A percentile compares a stretch with the other conserved stretches of the same genome.
Conservation (phyloP, 345 rosid species). For the Citrus glauca region DNA sequence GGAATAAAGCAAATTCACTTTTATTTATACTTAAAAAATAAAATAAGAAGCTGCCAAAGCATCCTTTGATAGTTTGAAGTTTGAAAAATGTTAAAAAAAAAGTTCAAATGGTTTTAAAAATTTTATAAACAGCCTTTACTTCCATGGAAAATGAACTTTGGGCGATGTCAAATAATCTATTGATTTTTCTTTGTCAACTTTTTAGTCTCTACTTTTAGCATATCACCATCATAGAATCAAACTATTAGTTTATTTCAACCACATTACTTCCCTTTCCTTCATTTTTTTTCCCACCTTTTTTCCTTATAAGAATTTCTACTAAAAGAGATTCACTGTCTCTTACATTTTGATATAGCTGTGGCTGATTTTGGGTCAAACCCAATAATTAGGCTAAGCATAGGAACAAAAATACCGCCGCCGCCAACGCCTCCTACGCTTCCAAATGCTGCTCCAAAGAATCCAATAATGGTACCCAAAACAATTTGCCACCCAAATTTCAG, state of each 20-base stretch:
- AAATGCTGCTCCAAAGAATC: slow-evolving; percentile 86
- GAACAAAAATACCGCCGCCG: slow-evolving; percentile 84
- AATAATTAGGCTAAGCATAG: slow-evolving; percentile 76
- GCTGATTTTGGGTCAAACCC: slow-evolving; percentile 85
- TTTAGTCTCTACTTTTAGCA: background rate
- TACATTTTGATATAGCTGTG: slow-evolving; percentile 85
- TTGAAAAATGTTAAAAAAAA: background rate
- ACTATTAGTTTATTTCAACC: background rate
- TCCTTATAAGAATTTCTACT: background rate
- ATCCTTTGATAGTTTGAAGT: background rate
- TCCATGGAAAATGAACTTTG: background rate
- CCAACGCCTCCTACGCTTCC: slow-evolving; percentile 95
- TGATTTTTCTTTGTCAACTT: background rate
- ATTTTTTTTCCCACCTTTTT: background rate
- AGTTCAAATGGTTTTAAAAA: background rate
- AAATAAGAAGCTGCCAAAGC: too few relatives aligned
- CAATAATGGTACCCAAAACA: slow-evolving; percentile 53
- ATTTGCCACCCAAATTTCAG: slow-evolving; percentile 75
- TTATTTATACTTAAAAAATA: too few relatives aligned
- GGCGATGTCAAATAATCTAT: background rate
- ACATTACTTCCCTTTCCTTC: background rate
- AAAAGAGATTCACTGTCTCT: slow-evolving; percentile 9
- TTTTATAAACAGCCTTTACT: background rate
- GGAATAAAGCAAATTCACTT: background rate
- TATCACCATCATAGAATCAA: background rate